Evolutionary conservation across 148 eudicot species (phyloP).

Genomic region (Arctostaphylos glauca): DNA sequence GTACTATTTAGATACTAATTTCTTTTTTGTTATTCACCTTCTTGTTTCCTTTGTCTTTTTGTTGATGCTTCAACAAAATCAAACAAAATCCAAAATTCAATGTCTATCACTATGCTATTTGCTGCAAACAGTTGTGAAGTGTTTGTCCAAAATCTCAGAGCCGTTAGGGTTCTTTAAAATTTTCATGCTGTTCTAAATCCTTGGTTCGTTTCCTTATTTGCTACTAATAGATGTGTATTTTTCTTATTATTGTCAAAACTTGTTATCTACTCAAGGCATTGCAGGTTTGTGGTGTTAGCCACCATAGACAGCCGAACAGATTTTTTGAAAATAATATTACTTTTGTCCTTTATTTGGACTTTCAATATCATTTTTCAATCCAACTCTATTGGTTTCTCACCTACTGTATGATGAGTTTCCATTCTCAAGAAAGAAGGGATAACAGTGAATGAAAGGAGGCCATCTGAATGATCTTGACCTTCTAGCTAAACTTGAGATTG

Average conservation of each 20-base stretch:
- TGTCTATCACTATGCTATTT: background rate
- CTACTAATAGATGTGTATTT: background rate
- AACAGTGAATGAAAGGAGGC: background rate
- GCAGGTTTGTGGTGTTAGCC: background rate
- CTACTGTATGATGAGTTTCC: background rate
- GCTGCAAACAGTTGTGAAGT: background rate
- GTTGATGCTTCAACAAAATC: background rate
- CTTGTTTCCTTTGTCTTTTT: background rate
- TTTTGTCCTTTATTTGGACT: background rate
- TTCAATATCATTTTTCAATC: background rate
- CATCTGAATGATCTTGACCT: background rate
- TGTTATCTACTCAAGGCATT: background rate
- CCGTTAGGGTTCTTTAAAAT: background rate
- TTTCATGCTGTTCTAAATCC: background rate
- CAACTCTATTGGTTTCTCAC: background rate
- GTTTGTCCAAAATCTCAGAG: background rate
- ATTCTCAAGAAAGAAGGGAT: background rate
- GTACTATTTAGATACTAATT: background rate
- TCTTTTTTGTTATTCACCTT: background rate
- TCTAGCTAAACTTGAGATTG: constrained; percentile 7
- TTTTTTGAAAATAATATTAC: background rate
- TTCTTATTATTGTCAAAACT: background rate
- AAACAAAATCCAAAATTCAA: background rate
- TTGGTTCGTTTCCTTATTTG: background rate
- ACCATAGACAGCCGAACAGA: background rate